Evolutionary conservation across 1,139 yeast species (phyloP).

Genomic region (Chernovozyma aurita): DNA sequence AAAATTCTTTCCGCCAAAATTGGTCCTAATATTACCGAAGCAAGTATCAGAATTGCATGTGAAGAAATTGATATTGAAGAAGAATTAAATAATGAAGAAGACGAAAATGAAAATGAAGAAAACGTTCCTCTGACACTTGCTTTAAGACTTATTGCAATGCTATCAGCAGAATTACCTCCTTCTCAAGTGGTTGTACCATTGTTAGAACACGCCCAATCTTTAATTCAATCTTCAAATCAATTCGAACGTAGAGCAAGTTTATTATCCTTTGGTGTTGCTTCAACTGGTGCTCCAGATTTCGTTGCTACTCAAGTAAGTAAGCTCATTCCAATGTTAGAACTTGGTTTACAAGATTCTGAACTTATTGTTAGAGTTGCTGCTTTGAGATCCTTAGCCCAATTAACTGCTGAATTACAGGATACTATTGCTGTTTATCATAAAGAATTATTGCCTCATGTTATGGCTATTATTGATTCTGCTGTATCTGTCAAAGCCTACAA

Average conservation of each 20-base stretch:
- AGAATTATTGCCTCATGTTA: slow-evolving; percentile 77
- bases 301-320: slow-evolving; percentile 71
- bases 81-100: slow-evolving; percentile 74
- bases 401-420: slow-evolving; percentile 84
- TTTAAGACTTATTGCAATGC: slow-evolving; percentile 71
- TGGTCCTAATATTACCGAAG: slow-evolving; percentile 74
- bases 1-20: slow-evolving; percentile 60
- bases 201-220: slow-evolving; percentile 59
- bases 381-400: slow-evolving; percentile 69
- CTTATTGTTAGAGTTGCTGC: slow-evolving; percentile 83
- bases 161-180: slow-evolving; percentile 85
- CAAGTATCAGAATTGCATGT: slow-evolving; percentile 74
- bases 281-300: slow-evolving; percentile 93
- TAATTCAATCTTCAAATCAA: slow-evolving; percentile 61
- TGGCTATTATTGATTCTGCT: slow-evolving; percentile 82
- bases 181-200: slow-evolving; percentile 84
- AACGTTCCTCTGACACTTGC: slow-evolving; percentile 76
- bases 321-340: slow-evolving; percentile 66
- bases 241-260: slow-evolving; percentile 88
- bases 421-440: slow-evolving; percentile 79
- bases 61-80: slow-evolving; percentile 74
- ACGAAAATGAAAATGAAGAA: slow-evolving; percentile 90
- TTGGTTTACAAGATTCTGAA: slow-evolving; percentile 77
- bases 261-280: slow-evolving; percentile 75
- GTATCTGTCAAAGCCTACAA: slow-evolving; percentile 81